Base-by-base conservation (phyloP, 768 basidiomycete genomes). In the Cytidiella melzeri region DNA sequence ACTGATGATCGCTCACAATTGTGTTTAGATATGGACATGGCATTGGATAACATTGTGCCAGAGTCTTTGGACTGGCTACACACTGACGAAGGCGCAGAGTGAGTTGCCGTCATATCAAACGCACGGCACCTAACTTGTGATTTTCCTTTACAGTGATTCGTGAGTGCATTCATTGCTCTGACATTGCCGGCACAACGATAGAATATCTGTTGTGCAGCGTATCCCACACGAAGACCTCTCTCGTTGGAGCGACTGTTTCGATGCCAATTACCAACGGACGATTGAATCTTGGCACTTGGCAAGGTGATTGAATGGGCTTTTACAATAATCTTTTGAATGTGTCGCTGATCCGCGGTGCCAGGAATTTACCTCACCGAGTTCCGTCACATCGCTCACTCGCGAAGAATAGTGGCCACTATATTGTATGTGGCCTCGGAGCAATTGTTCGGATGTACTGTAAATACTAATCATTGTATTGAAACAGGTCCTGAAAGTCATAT, bases 1-100 rank as follows among this genome's bases (percentile, higher is more conserved):
- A 40, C 61, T 69, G 43, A 69, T 63, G 64, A 65, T 66, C 67
- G 26, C 28, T 26, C 13, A 20, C 30, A 34, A n/a, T n/a, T n/a
- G n/a, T n/a, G n/a, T n/a, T 51, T 52, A 88, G 93, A 96, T 62
- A 94, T 96, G 92, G 83, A 90, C 59, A 95, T 94, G 90, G 89
- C 90, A 3, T 69, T 96, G 18, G 93, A 96, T 67, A 75, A 68
- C 25, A 81, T 96, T 51, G 91, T 97, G 0, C 93, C 93, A 0
- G 92, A 96, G 62, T 73, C 63, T 12, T 69, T 94, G 12, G 67
- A 79, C 45, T 95, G 92, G 92, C 69, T 71, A 34, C 93, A 96
- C 64, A 89, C 83, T 0, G 91, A 92, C 61, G 93, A 97, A 72
- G 92, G 92, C 19, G 87, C 84, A 41, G 92, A 95, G 91, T 92